Conservation (phyloP, 1,284 basidiomycete species). For the Fomitopsis pinicola region DNA sequence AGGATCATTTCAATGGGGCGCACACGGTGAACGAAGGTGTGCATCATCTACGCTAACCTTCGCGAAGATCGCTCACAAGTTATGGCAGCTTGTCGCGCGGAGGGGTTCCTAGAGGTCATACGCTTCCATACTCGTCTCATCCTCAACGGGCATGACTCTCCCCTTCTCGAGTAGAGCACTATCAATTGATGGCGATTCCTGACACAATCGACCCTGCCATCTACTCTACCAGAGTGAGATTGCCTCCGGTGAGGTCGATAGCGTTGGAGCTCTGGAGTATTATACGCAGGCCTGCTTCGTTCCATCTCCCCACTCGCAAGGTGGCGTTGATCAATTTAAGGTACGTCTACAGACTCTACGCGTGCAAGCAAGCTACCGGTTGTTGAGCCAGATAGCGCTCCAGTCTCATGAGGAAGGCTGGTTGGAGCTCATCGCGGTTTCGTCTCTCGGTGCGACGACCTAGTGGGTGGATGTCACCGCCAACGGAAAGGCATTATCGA, state of each 20-base stretch:
- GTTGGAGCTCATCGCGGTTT: no score
- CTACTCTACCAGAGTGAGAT: no score
- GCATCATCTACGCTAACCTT: not conserved
- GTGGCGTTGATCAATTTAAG: not conserved
- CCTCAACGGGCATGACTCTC: slow-evolving; percentile 40
- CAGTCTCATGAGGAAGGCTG: no score
- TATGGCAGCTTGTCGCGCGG: slow-evolving; percentile 31
- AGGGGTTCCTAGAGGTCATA: slow-evolving; percentile 40
- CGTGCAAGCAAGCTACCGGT: no score
- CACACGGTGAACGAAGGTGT: slow-evolving; percentile 55
- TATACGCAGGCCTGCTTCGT: no score
- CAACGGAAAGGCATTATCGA: no score
- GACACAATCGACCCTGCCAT: not conserved
- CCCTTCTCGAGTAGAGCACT: slow-evolving; percentile 6
- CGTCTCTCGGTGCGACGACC: no score
- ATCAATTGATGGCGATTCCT: not conserved
- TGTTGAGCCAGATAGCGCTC: no score
- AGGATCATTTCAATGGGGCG: slow-evolving; percentile 31
- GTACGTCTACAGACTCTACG: not conserved
- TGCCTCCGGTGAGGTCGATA: no score
- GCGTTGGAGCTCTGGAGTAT: no score
- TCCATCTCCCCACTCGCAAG: no score
- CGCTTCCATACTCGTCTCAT: slow-evolving; percentile 43
- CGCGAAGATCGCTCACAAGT: not conserved
- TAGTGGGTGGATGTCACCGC: no score